These are phyloP conservation scores for Mycosphaerelloides madeirae DNA, from an alignment of 2,329 filamentous ascomycete species.

Conservation along the genomic window DNA sequence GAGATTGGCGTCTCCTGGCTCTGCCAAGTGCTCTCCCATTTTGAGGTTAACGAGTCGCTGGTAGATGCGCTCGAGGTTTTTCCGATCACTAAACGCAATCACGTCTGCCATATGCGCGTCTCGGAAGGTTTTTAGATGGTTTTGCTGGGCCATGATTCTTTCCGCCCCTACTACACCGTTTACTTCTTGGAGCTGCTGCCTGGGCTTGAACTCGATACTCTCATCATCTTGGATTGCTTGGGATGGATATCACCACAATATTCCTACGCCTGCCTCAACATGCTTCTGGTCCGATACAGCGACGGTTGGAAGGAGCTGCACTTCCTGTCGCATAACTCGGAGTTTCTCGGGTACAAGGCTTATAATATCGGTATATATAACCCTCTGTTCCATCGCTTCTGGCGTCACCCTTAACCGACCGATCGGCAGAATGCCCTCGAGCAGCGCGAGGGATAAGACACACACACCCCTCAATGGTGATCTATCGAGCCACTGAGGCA, in stretches of 20 bases:
- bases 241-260: too few relatives aligned
- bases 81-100: background rate
- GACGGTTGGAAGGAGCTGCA: too few relatives aligned
- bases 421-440: constrained; percentile 8
- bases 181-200: constrained; percentile 11
- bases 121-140: constrained; percentile 5
- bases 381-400: too few relatives aligned
- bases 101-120: constrained; percentile 9
- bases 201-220: too few relatives aligned
- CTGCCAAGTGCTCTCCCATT: constrained; percentile 6
- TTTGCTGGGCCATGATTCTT: constrained; percentile 7
- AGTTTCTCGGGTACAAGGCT: too few relatives aligned
- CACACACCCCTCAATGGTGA: constrained; percentile 4
- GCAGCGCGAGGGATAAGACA: constrained; percentile 5
- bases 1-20: constrained; percentile 9
- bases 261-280: too few relatives aligned
- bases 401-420: constrained; percentile 4
- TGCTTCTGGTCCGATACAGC: too few relatives aligned
- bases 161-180: constrained; percentile 7
- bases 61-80: constrained; percentile 9
- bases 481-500: constrained; percentile 8
- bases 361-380: too few relatives aligned
- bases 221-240: too few relatives aligned
- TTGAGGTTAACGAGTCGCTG: constrained; percentile 6
- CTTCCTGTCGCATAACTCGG: too few relatives aligned